A percentile compares a stretch with the other conserved stretches of the same genome.
These are phyloP conservation scores for Nicotiana tomentosiformis DNA, from an alignment of 257 asterid genomes.

Conservation along the genomic window DNA sequence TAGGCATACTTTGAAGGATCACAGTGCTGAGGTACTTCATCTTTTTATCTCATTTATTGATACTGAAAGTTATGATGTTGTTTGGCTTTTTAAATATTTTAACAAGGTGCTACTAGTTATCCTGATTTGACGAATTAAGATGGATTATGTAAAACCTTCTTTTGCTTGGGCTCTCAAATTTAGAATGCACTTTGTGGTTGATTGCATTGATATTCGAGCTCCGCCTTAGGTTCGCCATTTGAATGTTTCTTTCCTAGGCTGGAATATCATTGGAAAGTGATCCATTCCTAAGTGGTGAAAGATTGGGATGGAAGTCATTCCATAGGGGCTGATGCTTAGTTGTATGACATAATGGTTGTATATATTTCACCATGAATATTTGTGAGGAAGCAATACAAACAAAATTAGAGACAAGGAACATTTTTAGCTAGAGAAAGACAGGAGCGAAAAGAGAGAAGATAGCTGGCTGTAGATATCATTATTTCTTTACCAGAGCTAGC, in stretches of 20 bases:
- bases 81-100: background rate
- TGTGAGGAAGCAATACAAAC: background rate
- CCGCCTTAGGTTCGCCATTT: background rate
- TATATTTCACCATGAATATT: background rate
- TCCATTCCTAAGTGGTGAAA: background rate
- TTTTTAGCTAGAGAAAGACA: background rate
- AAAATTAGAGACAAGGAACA: background rate
- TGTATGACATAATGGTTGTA: background rate
- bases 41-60: background rate
- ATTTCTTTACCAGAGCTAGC: background rate
- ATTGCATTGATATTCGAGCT: background rate
- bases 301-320: background rate
- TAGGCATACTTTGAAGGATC: constrained; percentile 72
- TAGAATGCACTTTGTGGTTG: background rate
- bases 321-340: background rate
- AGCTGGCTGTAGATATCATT: background rate
- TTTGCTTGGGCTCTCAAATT: background rate
- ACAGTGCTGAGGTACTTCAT: constrained; percentile 64
- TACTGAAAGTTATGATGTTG: background rate
- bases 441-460: background rate
- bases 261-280: background rate
- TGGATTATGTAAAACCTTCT: background rate
- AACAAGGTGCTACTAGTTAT: background rate
- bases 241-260: background rate
- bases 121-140: background rate